Conservation (phyloP, 2,329 filamentous ascomycete genomes). For the Stenocarpella maydis region DNA sequence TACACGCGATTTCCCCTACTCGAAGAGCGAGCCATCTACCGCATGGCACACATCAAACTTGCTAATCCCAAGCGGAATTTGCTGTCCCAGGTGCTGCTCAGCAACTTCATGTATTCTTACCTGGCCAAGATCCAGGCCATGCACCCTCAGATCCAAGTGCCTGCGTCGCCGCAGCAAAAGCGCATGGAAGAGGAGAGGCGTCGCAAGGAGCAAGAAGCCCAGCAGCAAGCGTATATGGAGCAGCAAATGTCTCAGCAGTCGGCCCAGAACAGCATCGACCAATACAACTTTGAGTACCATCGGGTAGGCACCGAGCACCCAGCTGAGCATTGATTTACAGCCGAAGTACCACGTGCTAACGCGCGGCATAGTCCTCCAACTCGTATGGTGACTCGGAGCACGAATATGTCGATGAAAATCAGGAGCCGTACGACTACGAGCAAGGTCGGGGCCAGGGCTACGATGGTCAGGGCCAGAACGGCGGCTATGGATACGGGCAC, state of each 20-base stretch:
- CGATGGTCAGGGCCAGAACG: conserved; percentile 29
- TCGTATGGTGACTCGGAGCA: conserved; percentile 44
- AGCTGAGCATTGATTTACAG: no score
- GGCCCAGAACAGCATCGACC: conserved; percentile 38
- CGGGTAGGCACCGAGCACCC: conserved; percentile 40
- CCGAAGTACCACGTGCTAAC: conserved; percentile 2
- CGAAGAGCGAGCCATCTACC: conserved; percentile 95
- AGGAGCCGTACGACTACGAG: conserved; percentile 47
- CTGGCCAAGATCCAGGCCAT: conserved; percentile 98
- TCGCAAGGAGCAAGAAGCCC: conserved; percentile 56
- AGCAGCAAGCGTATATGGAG: conserved; percentile 54
- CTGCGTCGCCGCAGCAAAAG: conserved; percentile 72
- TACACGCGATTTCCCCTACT: conserved; percentile 96
- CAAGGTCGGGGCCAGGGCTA: conserved; percentile 39
- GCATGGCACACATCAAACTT: conserved; percentile 98
- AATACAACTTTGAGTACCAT: conserved; percentile 49
- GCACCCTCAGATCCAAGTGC: conserved; percentile 94
- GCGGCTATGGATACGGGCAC: conserved; percentile 41
- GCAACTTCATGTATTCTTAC: conserved; percentile 99
- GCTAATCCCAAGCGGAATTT: conserved; percentile 94
- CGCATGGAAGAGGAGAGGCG: conserved; percentile 53
- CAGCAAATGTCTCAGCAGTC: conserved; percentile 48
- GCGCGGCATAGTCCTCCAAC: conserved; percentile 40
- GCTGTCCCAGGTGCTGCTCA: conserved; percentile 93
- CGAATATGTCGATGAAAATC: conserved; percentile 45